Evolutionary conservation across 345 rosid species (phyloP), one percentile per base, ranked within the genome.

Genomic region (Physaria fendleri): DNA sequence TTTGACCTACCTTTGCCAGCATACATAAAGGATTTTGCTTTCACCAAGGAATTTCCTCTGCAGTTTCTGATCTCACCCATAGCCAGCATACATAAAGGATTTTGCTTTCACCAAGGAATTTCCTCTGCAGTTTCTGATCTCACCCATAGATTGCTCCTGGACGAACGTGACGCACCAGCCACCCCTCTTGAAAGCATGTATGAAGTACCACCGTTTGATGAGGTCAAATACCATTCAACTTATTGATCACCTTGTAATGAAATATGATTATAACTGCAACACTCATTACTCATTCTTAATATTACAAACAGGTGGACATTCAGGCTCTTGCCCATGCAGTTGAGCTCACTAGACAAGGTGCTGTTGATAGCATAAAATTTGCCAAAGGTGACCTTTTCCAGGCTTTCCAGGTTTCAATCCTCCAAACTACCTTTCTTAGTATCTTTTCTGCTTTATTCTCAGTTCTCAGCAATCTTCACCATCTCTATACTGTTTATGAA

Each of bases 291-390:
- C 40, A 45, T 64, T 33, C 53, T 52, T 59, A 9, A 4, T 64
- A 34, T 45, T n/a, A n/a, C 56, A 29, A 29, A 56, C 76, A 92
- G 98, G 91, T 80, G 66, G 98, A 92, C 62, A 83, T 92, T 64
- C 98, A 92, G 70, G 95, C 98, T 69, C 95, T 92, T 72, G 91
- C 89, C 18, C 97, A 92, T 84, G 96, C 97, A 15, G 98, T 92
- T 34, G 88, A 83, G 73, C 86, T 92, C 68, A 82, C 88, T 52
- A 83, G 98, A 72, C 97, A 92, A 79, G 96, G 95, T 48, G 98
- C 98, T 13, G 79, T 92, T 75, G 97, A 88, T 64, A 88, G 98
- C 76, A 76, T 92, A 85, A 86, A 80, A 77, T 84, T 86, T 77
- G 87, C 95, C 10, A 90, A 84, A 79, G 97, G 97, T 66, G 96